phyloP scores from a whole-genome alignment of 371 early-diverging fungal genomes.

The Mortierella sp. region DNA sequence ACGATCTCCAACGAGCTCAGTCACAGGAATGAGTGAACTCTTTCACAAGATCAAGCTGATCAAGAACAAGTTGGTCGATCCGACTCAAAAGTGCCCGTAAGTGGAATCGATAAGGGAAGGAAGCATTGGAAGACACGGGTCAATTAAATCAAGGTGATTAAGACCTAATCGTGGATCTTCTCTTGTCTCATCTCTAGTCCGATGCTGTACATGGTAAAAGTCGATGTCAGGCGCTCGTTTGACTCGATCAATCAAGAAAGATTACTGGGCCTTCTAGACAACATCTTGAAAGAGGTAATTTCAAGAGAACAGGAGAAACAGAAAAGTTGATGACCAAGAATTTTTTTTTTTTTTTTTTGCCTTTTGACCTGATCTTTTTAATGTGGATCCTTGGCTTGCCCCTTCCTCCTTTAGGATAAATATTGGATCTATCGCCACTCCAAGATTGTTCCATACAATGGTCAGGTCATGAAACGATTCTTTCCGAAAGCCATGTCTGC shows the following conservation, averaged over 20 bases:
- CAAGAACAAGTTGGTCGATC: slow-evolving; percentile 38
- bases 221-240: slow-evolving; percentile 82
- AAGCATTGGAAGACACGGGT: background rate
- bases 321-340: no score
- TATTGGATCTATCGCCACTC: slow-evolving; percentile 68
- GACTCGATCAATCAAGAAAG: slow-evolving; percentile 81
- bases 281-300: slow-evolving; percentile 60
- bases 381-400: background rate
- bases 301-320: no score
- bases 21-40: slow-evolving; percentile 59
- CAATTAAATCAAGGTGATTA: no score
- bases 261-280: slow-evolving; percentile 66
- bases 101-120: no score
- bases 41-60: slow-evolving; percentile 61
- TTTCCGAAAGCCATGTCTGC: slow-evolving; percentile 56
- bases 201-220: slow-evolving; percentile 81
- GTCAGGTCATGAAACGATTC: slow-evolving; percentile 47
- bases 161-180: background rate
- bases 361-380: background rate
- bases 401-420: slow-evolving; percentile 57
- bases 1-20: slow-evolving; percentile 13
- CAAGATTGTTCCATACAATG: slow-evolving; percentile 54
- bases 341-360: background rate
- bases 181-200: slow-evolving; percentile 3
- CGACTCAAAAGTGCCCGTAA: slow-evolving; percentile 4